Base-by-base conservation (phyloP, 1,284 basidiomycete genomes). In the Moesziomyces sp. region DNA sequence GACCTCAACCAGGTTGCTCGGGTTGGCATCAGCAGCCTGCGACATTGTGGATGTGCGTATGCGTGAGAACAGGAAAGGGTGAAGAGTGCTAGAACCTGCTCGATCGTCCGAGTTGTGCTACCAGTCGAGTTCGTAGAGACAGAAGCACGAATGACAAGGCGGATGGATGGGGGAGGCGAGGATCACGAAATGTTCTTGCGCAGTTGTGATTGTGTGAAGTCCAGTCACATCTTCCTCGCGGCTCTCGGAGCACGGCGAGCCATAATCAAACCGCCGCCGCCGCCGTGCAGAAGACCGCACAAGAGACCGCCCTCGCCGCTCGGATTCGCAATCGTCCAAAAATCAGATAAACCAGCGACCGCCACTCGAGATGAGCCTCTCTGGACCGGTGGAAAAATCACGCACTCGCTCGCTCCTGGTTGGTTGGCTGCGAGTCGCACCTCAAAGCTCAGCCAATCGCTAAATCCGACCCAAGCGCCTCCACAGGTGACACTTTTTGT, bases 1-100 rank as follows among this genome's bases (percentile, higher is more conserved):
- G 56, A 85, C 82, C 50, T 78, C 59, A 42, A 79, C 67, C 30
- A 78, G 64, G 58, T 79, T 82, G 52, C 58, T 63, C 21, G 72
- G 72, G 9, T 56, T 60, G 30, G 66, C 52, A 48, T 63, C 56
- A 52, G 48, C 52, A 18, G 52, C 10, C 51, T 46, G 49, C 45
- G 55, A 59, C 59, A 58, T 61, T 19, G 4, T 50, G 51, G 30
- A 34, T 34, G 11, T 28, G 26, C 24, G 24, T 28, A 28, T 30
- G 30, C 30, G 30, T 34, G 30, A 3, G 2, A 34, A 13, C 30
- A 3, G 13, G 30, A 34, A 34, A 34, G 30, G 30, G 40, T 40
- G 35, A n/a, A 34, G 21, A 35, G 26, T 28, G 26, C 6, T 28
- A 28, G 24, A 26, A 4, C 24, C 6, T 26, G 24, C 24, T 26